A percentile compares a stretch with the other conserved stretches of the same genome.
Conservation (phyloP, 164 flowering plant genomes). For the Houttuynia cordata region DNA sequence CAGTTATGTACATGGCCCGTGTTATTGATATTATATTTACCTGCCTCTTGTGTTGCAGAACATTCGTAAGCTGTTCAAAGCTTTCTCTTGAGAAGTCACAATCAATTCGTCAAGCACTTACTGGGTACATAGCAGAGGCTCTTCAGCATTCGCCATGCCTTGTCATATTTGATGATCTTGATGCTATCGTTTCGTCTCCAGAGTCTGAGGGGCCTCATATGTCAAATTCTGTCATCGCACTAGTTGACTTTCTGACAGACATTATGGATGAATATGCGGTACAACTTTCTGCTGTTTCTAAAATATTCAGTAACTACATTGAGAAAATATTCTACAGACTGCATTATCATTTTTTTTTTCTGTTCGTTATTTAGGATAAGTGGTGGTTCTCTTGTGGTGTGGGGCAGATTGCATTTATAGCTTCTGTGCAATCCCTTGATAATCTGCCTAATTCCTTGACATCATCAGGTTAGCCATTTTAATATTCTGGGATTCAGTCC, state of each 20-base stretch:
- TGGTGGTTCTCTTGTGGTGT: conserved; percentile 57
- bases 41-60: conserved; percentile 35
- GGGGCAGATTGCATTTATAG: conserved; percentile 80
- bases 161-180: conserved; percentile 87
- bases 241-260: conserved; percentile 55
- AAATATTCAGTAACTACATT: background rate
- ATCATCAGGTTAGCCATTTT: conserved; percentile 46
- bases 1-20: background rate
- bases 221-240: conserved; percentile 33
- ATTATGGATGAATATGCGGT: conserved; percentile 89
- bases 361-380: conserved; percentile 44
- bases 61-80: conserved; percentile 54
- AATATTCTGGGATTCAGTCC: background rate
- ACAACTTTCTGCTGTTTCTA: conserved; percentile 4
- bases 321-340: background rate
- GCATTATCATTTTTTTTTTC: background rate
- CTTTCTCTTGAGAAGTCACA: conserved; percentile 64
- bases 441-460: conserved; percentile 61
- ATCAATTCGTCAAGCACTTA: conserved; percentile 42
- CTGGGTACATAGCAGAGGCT: conserved; percentile 61
- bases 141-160: conserved; percentile 84
- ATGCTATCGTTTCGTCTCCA: conserved; percentile 51
- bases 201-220: conserved; percentile 66
- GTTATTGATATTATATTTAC: background rate
- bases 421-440: conserved; percentile 56